Evolutionary conservation across 2,329 filamentous ascomycete species (phyloP), one percentile per base, ranked within the genome.

Genomic region (Geosmithia flava): DNA sequence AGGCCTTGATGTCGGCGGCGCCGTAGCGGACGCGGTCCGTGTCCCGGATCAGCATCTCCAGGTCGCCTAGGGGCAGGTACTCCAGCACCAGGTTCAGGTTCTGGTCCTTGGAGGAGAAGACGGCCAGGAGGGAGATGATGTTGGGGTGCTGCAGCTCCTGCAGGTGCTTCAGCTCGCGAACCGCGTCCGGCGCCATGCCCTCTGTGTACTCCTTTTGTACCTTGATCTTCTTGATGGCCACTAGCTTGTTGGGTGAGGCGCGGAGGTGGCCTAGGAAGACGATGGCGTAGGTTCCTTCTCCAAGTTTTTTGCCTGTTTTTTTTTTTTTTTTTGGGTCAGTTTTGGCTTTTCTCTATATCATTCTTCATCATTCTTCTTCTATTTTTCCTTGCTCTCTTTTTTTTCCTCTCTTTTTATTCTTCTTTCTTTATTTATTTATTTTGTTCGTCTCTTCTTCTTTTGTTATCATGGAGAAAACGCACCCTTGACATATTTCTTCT

Each of bases 41-140:
- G 66, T 97, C 90, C 63, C 87, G 87, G 63, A 95, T 95, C 50
- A 98, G 78, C 76, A 90, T 88, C 66, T 97, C 88, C 27, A 98
- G 76, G 66, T 98, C 93, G 54, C 93, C 91, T n/a, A 87, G 79
- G 0, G 91, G 90, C 3, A 97, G 76, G 65, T 85, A 95, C 67
- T 98, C 93, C 56, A 98, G 81, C 20, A 98, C 93, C 8, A 98
- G 78, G 61, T 94, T 95, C 55, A 98, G 80, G 62, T 96, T 97
- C 66, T 96, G 89, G 66, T 95, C 87, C 61, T 96, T 96, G 52
- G 88, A 93, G 47, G 85, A 89, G 75, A 96, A 98, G 55, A 97
- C 90, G 58, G 87, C 85, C 60, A 91, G 81, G 7, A 98, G 78
- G 15, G 83, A 84, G 66, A 98, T 95, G 66, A 98, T 93, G 68